Evolutionary conservation across 768 basidiomycete genomes (phyloP), one percentile per base, ranked within the genome.

Genomic region (Hericium coralloides): DNA sequence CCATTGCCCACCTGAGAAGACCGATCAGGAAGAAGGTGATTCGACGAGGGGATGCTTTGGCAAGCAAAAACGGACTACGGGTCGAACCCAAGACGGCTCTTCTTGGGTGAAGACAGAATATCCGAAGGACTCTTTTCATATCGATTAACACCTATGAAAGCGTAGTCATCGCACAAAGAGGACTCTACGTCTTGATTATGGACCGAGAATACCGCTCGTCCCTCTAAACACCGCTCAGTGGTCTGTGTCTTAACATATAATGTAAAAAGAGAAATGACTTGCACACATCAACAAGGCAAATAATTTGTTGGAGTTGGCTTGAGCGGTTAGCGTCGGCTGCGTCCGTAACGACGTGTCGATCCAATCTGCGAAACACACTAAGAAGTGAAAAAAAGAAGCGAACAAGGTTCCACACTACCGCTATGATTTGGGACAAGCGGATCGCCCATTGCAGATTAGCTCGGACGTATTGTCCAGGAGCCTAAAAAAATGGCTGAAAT

Each of bases 391-490:
- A n/a, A n/a, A 9, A 6, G n/a, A 22, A 52, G 15, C 6, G 8
- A 48, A 25, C 59, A 38, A 25, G 60, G 77, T 39, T 22, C 22
- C n/a, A 15, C 25, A 50, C 49, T 61, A 89, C 87, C 45, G 76
- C 71, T 49, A 90, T 74, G 22, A 70, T 70, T 1, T n/a, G n/a
- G n/a, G 76, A 69, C 43, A 91, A 65, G 2, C 79, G 80, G 58
- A 90, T 81, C 0, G 80, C 79, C 89, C 89, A 92, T 58, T 85
- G 82, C 48, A 92, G 71, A 61, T 91, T n/a, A 91, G 60, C 84
- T 85, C 3, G 89, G n/a, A 83, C 14, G 74, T 67, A 59, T 81
- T 84, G 59, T 71, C 79, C 60, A 79, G 4, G 72, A 67, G 6
- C 73, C 77, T 17, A 36, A 17, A n/a, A n/a, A 39, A 87, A 72